Base-by-base conservation (phyloP, 148 eudicot species). In the Rhododendron mucronatum region DNA sequence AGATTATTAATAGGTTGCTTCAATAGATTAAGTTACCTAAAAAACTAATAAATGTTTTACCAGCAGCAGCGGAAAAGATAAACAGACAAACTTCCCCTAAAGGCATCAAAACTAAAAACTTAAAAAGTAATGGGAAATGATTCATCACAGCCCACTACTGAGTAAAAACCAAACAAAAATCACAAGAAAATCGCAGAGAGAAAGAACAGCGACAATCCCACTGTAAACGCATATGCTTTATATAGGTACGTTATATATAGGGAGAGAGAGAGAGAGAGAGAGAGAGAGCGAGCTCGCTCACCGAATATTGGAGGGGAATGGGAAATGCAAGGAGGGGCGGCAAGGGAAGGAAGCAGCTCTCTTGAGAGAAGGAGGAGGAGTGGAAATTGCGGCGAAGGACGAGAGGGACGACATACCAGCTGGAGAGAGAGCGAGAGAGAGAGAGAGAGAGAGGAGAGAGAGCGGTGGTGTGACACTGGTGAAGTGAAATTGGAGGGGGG, bases 371-470 rank as follows among this genome's bases (percentile, higher is more conserved):
- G 91, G 59, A 16, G 86, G 21, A 33, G 86, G 84, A 44, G 74
- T 15, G 20, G 86, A 83, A 81, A 89, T 20, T 83, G 89, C 86
- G 50, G 92, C 82, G 55, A 50, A 26, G 47, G 77, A 84, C 16
- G 92, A 87, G 18, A 91, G 69, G n/a, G 91, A 69, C 77, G 88
- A 33, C 90, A 89, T 89, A 67, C 59, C 61, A 3, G 50, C 13
- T 14, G 41, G 13, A 2, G 13, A 0, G 15, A 12, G 12, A 35
- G 37, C 15, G 44, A 33, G 5, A 78, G 45, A 20, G 15, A 50
- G 61, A 28, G 53, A 44, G 41, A 1, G 16, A n/a, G n/a, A n/a
- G n/a, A n/a, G n/a, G n/a, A n/a, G n/a, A n/a, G n/a, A n/a, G n/a
- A n/a, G n/a, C n/a, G n/a, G n/a, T n/a, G n/a, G n/a, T n/a, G n/a